phyloP scores from a whole-genome alignment of 352 stramenopile species.

The Aphanomyces cochlioides region DNA sequence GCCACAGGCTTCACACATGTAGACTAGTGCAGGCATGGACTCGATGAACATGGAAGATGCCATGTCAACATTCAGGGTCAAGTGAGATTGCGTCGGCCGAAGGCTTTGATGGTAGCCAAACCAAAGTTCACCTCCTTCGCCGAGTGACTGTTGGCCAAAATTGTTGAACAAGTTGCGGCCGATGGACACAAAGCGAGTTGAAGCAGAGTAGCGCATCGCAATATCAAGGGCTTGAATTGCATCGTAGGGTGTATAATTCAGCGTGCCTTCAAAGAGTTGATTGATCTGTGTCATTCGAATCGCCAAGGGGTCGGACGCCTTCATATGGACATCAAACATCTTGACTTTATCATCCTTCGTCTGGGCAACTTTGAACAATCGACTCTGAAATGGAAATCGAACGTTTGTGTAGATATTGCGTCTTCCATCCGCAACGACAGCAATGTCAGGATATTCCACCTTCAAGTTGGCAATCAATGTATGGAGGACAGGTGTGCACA shows the following conservation, averaged over 20 bases:
- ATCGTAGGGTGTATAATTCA: constrained; percentile 75
- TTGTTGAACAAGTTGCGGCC: constrained; percentile 53
- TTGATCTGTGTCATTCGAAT: constrained; percentile 63
- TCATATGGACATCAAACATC: constrained; percentile 50
- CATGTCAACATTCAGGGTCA: constrained; percentile 70
- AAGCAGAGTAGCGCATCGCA: constrained; percentile 54
- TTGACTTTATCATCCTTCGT: constrained; percentile 43
- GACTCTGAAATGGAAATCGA: constrained; percentile 44
- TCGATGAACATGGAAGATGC: constrained; percentile 63
- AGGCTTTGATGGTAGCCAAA: constrained; percentile 74
- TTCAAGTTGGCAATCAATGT: constrained; percentile 42
- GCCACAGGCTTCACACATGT: constrained; percentile 37
- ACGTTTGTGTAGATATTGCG: constrained; percentile 57
- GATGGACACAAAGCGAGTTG: constrained; percentile 47
- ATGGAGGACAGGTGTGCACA: constrained; percentile 58
- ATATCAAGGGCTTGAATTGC: constrained; percentile 64
- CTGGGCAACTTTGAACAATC: constrained; percentile 46
- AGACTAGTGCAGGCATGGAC: constrained; percentile 56
- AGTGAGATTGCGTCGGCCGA: constrained; percentile 52
- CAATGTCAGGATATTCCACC: constrained; percentile 38
- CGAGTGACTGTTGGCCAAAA: constrained; percentile 42
- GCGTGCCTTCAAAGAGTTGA: constrained; percentile 43
- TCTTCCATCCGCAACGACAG: constrained; percentile 47
- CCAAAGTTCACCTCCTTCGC: constrained; percentile 61
- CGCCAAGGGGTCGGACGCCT: constrained; percentile 51